A percentile compares a stretch with the other conserved stretches of the same genome.
Evolutionary conservation across 2,329 filamentous ascomycete species (phyloP).

Genomic region (Botrytis byssoidea): DNA sequence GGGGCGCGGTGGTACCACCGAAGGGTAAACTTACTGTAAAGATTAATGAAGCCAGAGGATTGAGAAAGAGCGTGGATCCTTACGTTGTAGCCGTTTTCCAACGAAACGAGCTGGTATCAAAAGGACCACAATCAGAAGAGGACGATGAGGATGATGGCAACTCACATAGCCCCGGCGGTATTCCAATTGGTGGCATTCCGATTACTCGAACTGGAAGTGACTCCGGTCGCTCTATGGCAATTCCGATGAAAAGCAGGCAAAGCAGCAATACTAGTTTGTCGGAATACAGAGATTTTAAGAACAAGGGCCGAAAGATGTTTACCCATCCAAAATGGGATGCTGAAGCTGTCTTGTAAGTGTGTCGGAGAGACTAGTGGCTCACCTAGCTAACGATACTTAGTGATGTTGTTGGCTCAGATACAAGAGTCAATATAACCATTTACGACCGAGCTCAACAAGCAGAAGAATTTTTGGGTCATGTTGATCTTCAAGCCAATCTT

Average conservation of each 20-base stretch:
- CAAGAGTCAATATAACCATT: conserved; percentile 87
- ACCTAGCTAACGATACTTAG: conserved; percentile 47
- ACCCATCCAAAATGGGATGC: conserved; percentile 95
- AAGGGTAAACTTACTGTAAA: conserved; percentile 89
- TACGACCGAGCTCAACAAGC: conserved; percentile 79
- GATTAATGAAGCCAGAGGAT: conserved; percentile 79
- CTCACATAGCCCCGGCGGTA: conserved; percentile 47
- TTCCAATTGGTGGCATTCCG: conserved; percentile 52
- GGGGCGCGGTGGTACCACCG: conserved; percentile 65
- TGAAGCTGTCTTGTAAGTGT: conserved; percentile 85
- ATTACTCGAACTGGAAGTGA: conserved; percentile 75
- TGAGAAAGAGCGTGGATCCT: conserved; percentile 80
- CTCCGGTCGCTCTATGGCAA: conserved; percentile 78
- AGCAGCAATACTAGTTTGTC: conserved; percentile 89
- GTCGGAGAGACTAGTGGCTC: conserved; percentile 17
- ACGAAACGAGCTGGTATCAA: conserved; percentile 92
- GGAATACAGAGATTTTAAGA: conserved; percentile 58
- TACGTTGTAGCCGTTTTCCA: conserved; percentile 98
- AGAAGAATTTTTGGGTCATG: conserved; percentile 89
- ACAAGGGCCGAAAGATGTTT: conserved; percentile 59
- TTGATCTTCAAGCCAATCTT: conserved; percentile 73
- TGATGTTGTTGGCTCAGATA: conserved; percentile 89
- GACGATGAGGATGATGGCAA: conserved; percentile 60
- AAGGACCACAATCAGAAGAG: conserved; percentile 67
- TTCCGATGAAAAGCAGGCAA: conserved; percentile 94